Conservation (phyloP, 495 filamentous ascomycete species). For the Rostrohypoxylon terebratum region DNA sequence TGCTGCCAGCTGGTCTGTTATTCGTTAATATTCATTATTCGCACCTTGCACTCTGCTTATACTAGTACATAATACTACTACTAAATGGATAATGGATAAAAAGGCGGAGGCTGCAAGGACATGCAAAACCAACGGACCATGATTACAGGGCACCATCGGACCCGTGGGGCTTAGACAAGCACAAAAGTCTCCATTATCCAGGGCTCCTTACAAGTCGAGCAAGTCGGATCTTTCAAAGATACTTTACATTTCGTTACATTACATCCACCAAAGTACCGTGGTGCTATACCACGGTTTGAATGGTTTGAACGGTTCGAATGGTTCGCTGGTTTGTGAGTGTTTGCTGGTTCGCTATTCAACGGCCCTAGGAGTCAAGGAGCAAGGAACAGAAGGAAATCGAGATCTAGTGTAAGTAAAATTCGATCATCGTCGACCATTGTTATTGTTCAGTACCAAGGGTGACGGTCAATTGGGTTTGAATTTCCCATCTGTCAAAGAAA, state of each 20-base stretch:
- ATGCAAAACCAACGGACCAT: slow-evolving; percentile 28
- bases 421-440: slow-evolving; percentile 1
- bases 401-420: slow-evolving; percentile 14
- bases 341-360: not conserved
- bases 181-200: slow-evolving; percentile 10
- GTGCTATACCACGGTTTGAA: not conserved
- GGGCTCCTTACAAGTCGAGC: not conserved
- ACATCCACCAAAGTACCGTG: not conserved
- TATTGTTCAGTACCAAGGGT: not conserved
- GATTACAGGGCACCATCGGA: slow-evolving; percentile 2
- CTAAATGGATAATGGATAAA: slow-evolving; percentile 21
- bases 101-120: slow-evolving; percentile 36
- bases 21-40: not conserved
- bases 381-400: not conserved
- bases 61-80: not conserved
- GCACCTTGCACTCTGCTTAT: not conserved
- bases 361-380: slow-evolving; percentile 5
- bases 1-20: not conserved
- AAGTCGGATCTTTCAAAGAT: slow-evolving; percentile 14
- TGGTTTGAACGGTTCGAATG: too few species aligned
- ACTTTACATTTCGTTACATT: not conserved
- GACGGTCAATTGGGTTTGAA: slow-evolving; percentile 1
- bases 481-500: not conserved
- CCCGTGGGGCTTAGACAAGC: slow-evolving; percentile 42
- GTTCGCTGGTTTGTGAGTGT: too few species aligned